Evolutionary conservation across 345 rosid genomes (phyloP).

Genomic region (Rhodomyrtus tomentosa): DNA sequence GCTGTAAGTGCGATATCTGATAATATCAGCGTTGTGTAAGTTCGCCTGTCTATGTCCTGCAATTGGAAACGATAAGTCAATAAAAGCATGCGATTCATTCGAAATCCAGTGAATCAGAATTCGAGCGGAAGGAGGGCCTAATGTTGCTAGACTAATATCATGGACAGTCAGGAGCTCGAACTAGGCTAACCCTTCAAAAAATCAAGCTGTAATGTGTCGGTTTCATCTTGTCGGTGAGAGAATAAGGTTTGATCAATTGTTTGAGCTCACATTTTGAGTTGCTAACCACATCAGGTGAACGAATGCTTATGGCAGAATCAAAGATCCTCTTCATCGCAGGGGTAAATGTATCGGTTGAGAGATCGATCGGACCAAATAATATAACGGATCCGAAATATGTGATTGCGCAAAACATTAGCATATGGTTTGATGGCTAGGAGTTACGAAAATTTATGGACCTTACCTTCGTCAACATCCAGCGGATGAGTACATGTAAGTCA

Average conservation of each 20-base stretch:
- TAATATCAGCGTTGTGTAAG: slow-evolving; percentile 2
- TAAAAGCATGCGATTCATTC: background rate
- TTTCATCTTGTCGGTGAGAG: background rate
- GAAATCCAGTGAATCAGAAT: background rate
- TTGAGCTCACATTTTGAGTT: background rate
- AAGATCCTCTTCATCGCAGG: background rate
- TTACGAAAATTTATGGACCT: background rate
- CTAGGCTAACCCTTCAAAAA: background rate
- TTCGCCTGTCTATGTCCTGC: slow-evolving; percentile 5
- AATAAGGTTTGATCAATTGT: background rate
- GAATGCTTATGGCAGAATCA: background rate
- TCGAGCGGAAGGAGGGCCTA: background rate
- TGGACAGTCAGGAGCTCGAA: background rate
- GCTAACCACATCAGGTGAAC: background rate
- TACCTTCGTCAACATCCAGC: background rate
- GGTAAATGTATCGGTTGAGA: background rate
- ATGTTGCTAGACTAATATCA: background rate
- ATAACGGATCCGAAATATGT: background rate
- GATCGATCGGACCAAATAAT: background rate
- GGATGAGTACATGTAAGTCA: background rate
- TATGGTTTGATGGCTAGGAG: background rate
- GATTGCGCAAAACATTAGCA: background rate
- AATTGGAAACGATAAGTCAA: background rate
- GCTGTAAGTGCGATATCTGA: slow-evolving; percentile 9
- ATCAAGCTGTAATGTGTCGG: background rate